Percentiles rank a stretch among this genome's conserved stretches.
Conservation (phyloP, 2,329 filamentous ascomycete species). For the Venturia carpophila region DNA sequence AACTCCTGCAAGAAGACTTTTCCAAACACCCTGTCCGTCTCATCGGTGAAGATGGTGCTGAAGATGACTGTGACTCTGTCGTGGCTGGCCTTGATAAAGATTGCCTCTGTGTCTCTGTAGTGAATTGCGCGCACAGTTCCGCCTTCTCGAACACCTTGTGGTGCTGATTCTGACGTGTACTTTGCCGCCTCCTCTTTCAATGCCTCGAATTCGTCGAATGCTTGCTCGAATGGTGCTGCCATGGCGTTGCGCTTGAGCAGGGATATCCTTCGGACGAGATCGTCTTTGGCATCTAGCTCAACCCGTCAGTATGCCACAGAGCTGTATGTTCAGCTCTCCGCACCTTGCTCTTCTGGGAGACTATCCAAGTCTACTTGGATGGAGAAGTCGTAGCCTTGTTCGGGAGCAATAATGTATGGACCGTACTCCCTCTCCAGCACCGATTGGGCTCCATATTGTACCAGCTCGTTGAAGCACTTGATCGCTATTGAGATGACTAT, state of each 20-base stretch:
- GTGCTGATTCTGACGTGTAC: slow-evolving; percentile 89
- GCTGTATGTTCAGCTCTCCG: slow-evolving; percentile 18
- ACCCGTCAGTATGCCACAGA: slow-evolving; percentile 22
- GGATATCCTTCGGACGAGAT: slow-evolving; percentile 77
- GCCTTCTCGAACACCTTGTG: slow-evolving; percentile 80
- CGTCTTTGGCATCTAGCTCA: slow-evolving; percentile 66
- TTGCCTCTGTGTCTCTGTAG: slow-evolving; percentile 97
- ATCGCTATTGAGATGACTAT: slow-evolving; percentile 93
- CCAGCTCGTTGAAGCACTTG: slow-evolving; percentile 86
- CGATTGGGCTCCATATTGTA: slow-evolving; percentile 85
- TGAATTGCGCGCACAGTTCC: slow-evolving; percentile 93
- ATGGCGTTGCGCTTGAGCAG: slow-evolving; percentile 96
- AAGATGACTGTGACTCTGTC: slow-evolving; percentile 98
- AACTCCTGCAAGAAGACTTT: slow-evolving; percentile 92
- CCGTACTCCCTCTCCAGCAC: slow-evolving; percentile 94
- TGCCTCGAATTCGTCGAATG: slow-evolving; percentile 85
- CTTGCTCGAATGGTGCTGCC: slow-evolving; percentile 96
- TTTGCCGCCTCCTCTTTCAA: slow-evolving; percentile 82
- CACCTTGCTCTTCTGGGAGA: slow-evolving; percentile 71
- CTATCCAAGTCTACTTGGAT: slow-evolving; percentile 82
- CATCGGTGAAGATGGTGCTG: slow-evolving; percentile 94
- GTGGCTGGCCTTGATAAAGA: slow-evolving; percentile 96
- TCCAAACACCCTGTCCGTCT: slow-evolving; percentile 94
- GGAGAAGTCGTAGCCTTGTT: slow-evolving; percentile 94
- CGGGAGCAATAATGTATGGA: slow-evolving; percentile 76